A percentile compares a stretch with the other conserved stretches of the same genome.
These are phyloP conservation scores for Lyophyllum atratum DNA, from an alignment of 768 basidiomycete genomes.

Conservation along the genomic window DNA sequence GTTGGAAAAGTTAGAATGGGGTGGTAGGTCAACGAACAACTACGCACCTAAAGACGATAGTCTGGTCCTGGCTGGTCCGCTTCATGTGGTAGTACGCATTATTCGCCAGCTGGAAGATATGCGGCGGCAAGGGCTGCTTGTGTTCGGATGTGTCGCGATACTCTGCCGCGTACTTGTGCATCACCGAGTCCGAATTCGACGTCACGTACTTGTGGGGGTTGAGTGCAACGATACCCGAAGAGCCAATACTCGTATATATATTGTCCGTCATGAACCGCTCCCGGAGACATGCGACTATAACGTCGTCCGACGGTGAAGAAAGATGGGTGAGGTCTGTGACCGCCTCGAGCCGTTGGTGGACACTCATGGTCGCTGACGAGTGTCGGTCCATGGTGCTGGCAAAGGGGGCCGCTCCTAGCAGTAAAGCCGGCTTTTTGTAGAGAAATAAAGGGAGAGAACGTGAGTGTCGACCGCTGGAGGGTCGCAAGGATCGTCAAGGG, in stretches of 20 bases:
- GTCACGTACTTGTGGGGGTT: constrained; percentile 93
- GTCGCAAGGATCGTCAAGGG: constrained; percentile 4
- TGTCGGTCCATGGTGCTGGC: constrained; percentile 31
- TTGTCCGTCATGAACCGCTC: constrained; percentile 85
- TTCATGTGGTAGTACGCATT: constrained; percentile 97
- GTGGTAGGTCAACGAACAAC: background rate
- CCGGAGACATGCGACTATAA: constrained; percentile 81
- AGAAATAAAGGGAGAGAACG: constrained; percentile 2
- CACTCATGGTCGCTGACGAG: constrained; percentile 39
- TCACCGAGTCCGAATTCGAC: constrained; percentile 78
- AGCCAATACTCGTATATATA: constrained; percentile 76
- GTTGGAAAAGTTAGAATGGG: constrained; percentile 5
- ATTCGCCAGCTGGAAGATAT: constrained; percentile 90
- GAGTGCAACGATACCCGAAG: constrained; percentile 76
- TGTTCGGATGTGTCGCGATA: constrained; percentile 74
- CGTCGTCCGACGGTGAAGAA: constrained; percentile 74
- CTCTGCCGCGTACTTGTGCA: constrained; percentile 86
- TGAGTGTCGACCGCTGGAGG: constrained; percentile 1
- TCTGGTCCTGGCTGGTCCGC: constrained; percentile 91
- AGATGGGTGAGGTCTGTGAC: constrained; percentile 70
- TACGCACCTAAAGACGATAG: constrained; percentile 79
- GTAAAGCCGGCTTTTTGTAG: background rate
- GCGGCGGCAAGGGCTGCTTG: constrained; percentile 69
- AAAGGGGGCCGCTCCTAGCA: constrained; percentile 8
- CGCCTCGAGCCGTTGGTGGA: constrained; percentile 73